These are phyloP conservation scores for Tulasnella sp. DNA, from an alignment of 768 basidiomycete genomes.

Conservation along the genomic window DNA sequence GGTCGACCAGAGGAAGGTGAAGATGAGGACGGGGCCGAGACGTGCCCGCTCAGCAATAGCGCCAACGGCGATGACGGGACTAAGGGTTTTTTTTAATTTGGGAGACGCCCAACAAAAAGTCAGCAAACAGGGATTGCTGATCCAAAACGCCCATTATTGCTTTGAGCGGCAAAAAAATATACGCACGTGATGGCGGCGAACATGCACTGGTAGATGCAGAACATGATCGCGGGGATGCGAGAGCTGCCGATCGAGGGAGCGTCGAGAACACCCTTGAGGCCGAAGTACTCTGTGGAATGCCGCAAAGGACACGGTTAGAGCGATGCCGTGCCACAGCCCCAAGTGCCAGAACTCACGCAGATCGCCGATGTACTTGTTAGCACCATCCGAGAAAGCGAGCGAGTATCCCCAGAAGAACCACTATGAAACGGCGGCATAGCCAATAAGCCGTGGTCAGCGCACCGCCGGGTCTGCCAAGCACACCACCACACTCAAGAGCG, in stretches of 20 bases:
- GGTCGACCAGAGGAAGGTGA: constrained; percentile 84
- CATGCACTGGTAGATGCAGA: constrained; percentile 85
- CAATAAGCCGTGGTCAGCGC: not conserved
- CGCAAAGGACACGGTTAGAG: not conserved
- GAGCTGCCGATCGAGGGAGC: constrained; percentile 69
- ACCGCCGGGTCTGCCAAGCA: too few relatives aligned
- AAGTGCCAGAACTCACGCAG: constrained; percentile 53
- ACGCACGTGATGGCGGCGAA: constrained; percentile 83
- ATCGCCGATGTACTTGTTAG: constrained; percentile 74
- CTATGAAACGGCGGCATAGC: constrained; percentile 40
- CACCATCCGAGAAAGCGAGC: constrained; percentile 80
- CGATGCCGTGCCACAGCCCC: not conserved
- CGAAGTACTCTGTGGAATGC: constrained; percentile 65
- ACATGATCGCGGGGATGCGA: constrained; percentile 69
- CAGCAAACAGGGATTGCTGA: not conserved
- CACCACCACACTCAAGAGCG: not conserved
- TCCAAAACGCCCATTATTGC: not conserved
- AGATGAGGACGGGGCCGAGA: constrained; percentile 80
- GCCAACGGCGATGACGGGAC: constrained; percentile 84
- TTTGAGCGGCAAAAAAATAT: not conserved
- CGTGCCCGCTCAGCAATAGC: constrained; percentile 87
- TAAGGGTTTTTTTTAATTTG: constrained; percentile 36
- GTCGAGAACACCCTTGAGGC: constrained; percentile 69
- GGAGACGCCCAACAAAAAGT: not conserved
- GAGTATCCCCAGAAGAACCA: constrained; percentile 99